Evolutionary conservation across 257 asterid species (phyloP).

Genomic region (Nicotiana undulata): DNA sequence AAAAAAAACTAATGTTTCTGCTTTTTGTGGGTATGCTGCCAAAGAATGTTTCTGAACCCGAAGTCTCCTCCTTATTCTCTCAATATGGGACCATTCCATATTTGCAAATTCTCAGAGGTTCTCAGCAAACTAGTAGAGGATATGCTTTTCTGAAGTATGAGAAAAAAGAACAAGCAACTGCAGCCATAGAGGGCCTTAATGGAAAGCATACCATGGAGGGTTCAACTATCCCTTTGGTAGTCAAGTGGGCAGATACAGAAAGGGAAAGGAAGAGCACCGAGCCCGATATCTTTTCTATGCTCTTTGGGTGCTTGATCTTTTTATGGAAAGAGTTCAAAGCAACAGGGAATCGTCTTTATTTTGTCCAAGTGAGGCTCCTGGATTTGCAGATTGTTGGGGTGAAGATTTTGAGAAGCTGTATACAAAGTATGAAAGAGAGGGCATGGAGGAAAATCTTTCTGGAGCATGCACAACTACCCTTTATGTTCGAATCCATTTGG

Average conservation of each 20-base stretch:
- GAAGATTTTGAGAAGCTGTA: constrained; percentile 81
- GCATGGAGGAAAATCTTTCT: too few species aligned
- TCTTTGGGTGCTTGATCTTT: constrained; percentile 94
- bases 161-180: constrained; percentile 77
- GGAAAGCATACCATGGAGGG: constrained; percentile 93
- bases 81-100: constrained; percentile 74
- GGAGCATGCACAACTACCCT: too few species aligned
- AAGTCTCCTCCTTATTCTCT: constrained; percentile 74
- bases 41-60: constrained; percentile 72
- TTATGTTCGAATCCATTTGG: too few species aligned
- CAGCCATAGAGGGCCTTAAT: constrained; percentile 79
- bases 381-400: constrained; percentile 99
- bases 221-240: too few species aligned
- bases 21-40: constrained; percentile 97
- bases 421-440: constrained; percentile 68
- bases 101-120: constrained; percentile 85
- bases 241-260: too few species aligned
- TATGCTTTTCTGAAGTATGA: constrained; percentile 91
- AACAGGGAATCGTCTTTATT: constrained; percentile 76
- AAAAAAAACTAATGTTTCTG: too few species aligned
- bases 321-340: constrained; percentile 77
- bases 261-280: constrained; percentile 49
- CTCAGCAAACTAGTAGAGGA: constrained; percentile 89
- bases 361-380: constrained; percentile 96
- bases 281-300: constrained; percentile 88